These are phyloP conservation scores for Fomitopsis serialis DNA, from an alignment of 768 basidiomycete species.

Conservation along the genomic window DNA sequence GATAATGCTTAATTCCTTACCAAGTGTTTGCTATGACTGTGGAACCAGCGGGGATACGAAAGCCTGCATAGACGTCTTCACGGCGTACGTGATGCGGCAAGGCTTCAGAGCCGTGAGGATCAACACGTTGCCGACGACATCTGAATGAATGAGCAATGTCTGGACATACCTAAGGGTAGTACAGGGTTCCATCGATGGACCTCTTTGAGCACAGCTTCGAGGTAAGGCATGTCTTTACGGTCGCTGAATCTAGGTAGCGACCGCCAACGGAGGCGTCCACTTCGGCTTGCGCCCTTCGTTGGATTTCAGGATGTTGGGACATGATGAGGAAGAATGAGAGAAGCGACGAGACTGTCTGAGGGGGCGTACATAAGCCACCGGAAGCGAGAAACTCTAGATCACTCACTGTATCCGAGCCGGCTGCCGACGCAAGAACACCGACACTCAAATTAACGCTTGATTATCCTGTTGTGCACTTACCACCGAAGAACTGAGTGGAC, in stretches of 20 bases:
- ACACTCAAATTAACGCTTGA: no score
- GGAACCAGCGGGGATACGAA: constrained; percentile 54
- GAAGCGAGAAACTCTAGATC: no score
- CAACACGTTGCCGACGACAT: background rate
- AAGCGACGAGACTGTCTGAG: constrained; percentile 1
- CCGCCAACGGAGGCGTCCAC: background rate
- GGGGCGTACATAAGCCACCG: no score
- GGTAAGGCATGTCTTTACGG: background rate
- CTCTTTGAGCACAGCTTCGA: constrained; percentile 19
- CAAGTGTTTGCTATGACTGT: constrained; percentile 55
- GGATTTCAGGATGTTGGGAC: constrained; percentile 9
- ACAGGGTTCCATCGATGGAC: constrained; percentile 24
- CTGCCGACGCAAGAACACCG: no score
- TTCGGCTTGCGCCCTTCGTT: constrained; percentile 4
- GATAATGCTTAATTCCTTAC: background rate
- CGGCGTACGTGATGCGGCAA: constrained; percentile 1
- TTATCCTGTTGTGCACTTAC: no score
- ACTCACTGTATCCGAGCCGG: no score
- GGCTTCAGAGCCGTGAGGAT: background rate
- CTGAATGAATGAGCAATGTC: background rate
- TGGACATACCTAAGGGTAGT: constrained; percentile 14
- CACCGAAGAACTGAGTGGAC: no score
- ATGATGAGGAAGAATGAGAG: constrained; percentile 9
- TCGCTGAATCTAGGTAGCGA: background rate
- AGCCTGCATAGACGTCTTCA: constrained; percentile 53